Conservation (phyloP, 441 rosid genomes). For the Erodium trifolium region DNA sequence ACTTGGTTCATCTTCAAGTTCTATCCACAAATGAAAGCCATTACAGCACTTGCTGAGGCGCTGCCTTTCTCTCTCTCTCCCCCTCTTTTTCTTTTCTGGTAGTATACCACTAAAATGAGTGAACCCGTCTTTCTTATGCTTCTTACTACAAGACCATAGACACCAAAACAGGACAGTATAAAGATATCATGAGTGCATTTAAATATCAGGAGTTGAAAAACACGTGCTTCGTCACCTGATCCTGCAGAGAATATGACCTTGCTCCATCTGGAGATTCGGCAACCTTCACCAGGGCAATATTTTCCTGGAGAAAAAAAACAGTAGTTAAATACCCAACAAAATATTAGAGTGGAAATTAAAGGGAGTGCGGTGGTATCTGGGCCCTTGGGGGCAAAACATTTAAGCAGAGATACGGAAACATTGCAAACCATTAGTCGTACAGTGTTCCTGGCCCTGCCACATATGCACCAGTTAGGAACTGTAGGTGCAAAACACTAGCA, state of each 20-base stretch:
- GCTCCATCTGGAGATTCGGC: conserved; percentile 43
- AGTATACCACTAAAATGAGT: too few relatives aligned
- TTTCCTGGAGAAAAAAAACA: conserved; percentile 27
- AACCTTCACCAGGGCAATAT: conserved; percentile 30
- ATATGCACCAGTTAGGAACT: conserved; percentile 47
- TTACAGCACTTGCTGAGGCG: conserved; percentile 19
- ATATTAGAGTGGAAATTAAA: conserved; percentile 12
- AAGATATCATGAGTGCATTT: conserved; percentile 34
- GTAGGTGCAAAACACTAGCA: conserved; percentile 22
- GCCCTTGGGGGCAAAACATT: conserved; percentile 25
- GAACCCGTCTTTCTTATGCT: too few relatives aligned
- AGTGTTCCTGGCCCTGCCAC: conserved; percentile 67
- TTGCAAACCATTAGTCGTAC: conserved; percentile 40
- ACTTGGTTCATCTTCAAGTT: too few relatives aligned
- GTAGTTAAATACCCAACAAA: conserved; percentile 17
- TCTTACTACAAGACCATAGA: not conserved
- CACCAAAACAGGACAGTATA: conserved; percentile 22
- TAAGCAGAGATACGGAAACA: conserved; percentile 47
- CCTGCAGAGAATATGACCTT: conserved; percentile 67
- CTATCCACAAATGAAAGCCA: conserved; percentile 19
- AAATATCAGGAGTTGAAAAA: conserved; percentile 29
- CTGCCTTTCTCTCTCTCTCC: conserved; percentile 16
- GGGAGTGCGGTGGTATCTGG: conserved; percentile 24
- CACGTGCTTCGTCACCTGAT: conserved; percentile 53
- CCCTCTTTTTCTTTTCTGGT: conserved; percentile 20